phyloP scores from a whole-genome alignment of 2,329 filamentous ascomycete species.

The Fusarium tjaetaba region DNA sequence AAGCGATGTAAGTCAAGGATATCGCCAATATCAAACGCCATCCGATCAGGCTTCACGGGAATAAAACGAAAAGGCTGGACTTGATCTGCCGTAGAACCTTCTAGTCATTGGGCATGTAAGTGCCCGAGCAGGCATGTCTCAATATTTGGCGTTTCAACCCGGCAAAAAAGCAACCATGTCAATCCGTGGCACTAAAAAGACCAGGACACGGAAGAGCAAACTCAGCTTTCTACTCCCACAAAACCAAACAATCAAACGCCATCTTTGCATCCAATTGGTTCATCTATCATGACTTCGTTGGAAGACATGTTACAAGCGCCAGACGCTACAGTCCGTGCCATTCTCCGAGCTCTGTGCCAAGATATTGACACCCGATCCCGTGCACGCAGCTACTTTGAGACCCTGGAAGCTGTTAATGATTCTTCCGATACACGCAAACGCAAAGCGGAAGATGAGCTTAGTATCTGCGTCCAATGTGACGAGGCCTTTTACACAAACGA shows the following conservation, averaged over 20 bases:
- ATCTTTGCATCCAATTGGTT: neutral
- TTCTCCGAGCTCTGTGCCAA: constrained; percentile 26
- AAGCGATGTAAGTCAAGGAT: neutral
- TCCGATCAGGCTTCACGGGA: neutral
- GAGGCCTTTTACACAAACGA: neutral
- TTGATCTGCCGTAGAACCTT: neutral
- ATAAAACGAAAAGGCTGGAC: neutral
- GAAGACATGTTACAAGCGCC: neutral
- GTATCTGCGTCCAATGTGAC: constrained; percentile 24
- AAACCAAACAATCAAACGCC: neutral
- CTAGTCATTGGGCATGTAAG: neutral
- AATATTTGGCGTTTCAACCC: constrained; percentile 11
- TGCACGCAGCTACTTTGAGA: neutral
- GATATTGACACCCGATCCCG: neutral
- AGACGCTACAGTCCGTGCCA: constrained; percentile 13
- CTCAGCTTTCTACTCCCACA: neutral
- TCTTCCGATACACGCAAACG: neutral
- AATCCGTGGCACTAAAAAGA: neutral
- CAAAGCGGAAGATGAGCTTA: constrained; percentile 15
- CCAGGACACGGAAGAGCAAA: neutral
- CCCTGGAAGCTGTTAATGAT: neutral
- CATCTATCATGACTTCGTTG: neutral
- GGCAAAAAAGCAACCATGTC: neutral
- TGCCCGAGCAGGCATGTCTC: neutral
- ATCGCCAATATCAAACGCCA: neutral